phyloP scores from a whole-genome alignment of 345 rosid species.

The Arabidopsis thaliana region DNA sequence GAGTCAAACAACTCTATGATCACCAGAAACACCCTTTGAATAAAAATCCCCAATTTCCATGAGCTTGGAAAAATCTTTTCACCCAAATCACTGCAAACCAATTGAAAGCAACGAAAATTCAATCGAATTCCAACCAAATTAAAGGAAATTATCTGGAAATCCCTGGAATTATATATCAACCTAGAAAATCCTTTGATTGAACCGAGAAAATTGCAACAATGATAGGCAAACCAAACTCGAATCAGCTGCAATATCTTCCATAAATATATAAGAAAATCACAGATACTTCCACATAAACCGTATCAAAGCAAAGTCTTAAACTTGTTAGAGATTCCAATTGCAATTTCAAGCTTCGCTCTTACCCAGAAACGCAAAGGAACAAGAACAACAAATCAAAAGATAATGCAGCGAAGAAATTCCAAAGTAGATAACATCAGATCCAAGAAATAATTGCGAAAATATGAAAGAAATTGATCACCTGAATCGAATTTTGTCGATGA shows the following conservation, averaged over 20 bases:
- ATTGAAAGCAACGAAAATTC: slow-evolving; percentile 9
- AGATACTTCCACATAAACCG: not conserved
- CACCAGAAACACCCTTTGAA: not conserved
- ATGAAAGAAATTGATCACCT: slow-evolving; percentile 29
- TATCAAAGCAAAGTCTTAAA: too few relatives aligned
- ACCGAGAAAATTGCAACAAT: not conserved
- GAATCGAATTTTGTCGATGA: slow-evolving; percentile 35
- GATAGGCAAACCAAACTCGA: not conserved
- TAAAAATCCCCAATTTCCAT: slow-evolving; percentile 13
- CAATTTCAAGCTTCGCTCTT: slow-evolving; percentile 24
- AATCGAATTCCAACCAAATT: not conserved
- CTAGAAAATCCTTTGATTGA: slow-evolving; percentile 4
- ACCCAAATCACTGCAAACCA: slow-evolving; percentile 3
- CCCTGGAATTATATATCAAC: slow-evolving; percentile 22
- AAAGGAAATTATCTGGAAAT: not conserved
- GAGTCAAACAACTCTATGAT: slow-evolving; percentile 19
- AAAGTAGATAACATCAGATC: slow-evolving; percentile 37
- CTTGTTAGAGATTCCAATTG: slow-evolving; percentile 29
- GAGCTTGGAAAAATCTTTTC: not conserved
- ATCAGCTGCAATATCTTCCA: not conserved
- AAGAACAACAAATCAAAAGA: slow-evolving; percentile 5
- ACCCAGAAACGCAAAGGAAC: slow-evolving; percentile 6
- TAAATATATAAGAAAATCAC: slow-evolving; percentile 5
- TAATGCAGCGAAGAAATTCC: slow-evolving; percentile 2
- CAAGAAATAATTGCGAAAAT: slow-evolving; percentile 3